Percentiles rank a stretch among this genome's conserved stretches.
Evolutionary conservation across 305 asterid genomes (phyloP).

Genomic region (Petunia hybrid): DNA sequence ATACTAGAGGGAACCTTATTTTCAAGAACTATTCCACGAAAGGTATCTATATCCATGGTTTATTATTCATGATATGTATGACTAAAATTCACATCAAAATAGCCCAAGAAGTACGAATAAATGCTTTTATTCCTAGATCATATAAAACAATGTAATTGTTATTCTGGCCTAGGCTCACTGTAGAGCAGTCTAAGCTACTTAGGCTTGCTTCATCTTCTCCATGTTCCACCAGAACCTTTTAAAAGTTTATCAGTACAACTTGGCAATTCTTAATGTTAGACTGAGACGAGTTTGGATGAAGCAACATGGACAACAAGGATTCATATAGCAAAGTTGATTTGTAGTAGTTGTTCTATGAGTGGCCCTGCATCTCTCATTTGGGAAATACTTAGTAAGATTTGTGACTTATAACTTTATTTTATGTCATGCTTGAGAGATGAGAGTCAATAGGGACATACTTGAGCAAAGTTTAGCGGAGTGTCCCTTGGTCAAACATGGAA

Average conservation of each 20-base stretch:
- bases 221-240: background rate
- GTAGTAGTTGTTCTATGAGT: background rate
- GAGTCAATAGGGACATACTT: background rate
- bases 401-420: background rate
- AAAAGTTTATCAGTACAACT: slow-evolving; percentile 19
- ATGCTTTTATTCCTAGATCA: background rate
- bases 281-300: background rate
- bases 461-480: background rate
- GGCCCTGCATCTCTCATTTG: slow-evolving; percentile 8
- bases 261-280: background rate
- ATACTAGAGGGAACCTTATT: background rate
- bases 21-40: background rate
- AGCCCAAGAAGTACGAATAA: background rate
- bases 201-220: background rate
- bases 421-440: slow-evolving; percentile 18
- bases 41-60: background rate
- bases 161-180: slow-evolving; percentile 9
- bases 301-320: background rate
- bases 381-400: background rate
- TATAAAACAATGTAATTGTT: background rate
- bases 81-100: background rate
- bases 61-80: background rate
- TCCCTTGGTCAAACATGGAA: background rate
- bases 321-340: slow-evolving; percentile 14
- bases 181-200: slow-evolving; percentile 5